Base-by-base conservation (phyloP, 129 eudicot species). In the Chrysanthemum seticuspe region DNA sequence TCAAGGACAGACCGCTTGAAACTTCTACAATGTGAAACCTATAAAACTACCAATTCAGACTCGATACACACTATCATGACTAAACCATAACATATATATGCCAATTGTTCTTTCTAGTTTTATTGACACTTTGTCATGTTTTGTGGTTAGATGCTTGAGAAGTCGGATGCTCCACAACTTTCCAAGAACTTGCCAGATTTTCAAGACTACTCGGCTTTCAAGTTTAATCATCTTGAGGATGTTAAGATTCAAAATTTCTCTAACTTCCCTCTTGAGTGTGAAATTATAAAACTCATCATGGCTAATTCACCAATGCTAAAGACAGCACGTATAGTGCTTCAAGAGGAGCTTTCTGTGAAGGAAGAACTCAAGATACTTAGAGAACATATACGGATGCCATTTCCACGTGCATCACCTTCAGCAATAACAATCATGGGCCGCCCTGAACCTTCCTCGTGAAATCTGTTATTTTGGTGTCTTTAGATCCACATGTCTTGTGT, bases 271-370 rank as follows among this genome's bases (percentile, higher is more conserved):
- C 61, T 1, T 10, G 78, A 62, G 31, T 18, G 50, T 70, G 78
- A 62, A 40, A 49, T 74, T 74, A 60, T 73, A 48, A 61, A 73
- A 21, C 70, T 73, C 48, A 3, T 61, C 15, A 62, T 73, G 77
- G 69, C 48, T 10, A 73, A 61, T 59, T 61, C 77, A n/a, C 77
- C 60, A 6, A 10, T 59, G 18, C 58, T 73, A 13, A 10, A 73
- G 60, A 47, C 7, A 50, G 60, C 31, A 56, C 36, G 47, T n/a
- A 49, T 63, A 14, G 51, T 51, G 18, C 64, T 66, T 55, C 0
- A 2, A 13, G 6, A 2, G 12, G 0, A 31, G 3, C 13, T 47
- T 45, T 18, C 61, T 74, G 71, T 13, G 12, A 45, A 63, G 6
- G 50, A 74, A 10, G 63, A 55, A 63, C 14, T 29, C 13, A 12